Base-by-base conservation (phyloP, 768 basidiomycete genomes). In the Tubosaeta sp. region DNA sequence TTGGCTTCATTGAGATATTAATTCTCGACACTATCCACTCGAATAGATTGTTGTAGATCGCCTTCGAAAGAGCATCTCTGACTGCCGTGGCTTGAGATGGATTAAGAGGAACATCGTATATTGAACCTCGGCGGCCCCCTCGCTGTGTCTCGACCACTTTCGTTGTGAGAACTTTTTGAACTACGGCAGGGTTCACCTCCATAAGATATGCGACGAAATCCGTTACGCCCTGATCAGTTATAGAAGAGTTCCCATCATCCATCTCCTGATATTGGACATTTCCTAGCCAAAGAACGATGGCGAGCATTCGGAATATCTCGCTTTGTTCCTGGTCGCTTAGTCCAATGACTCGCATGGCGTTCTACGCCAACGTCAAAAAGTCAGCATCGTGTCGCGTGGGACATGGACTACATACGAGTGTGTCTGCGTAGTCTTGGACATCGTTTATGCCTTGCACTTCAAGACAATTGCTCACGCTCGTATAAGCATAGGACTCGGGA, bases 11-110 rank as follows among this genome's bases (percentile, higher is more conserved):
- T 6, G 95, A 97, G 16, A 91, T 74, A 65, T 99, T 99, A 65
- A 99, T 81, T 53, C 92, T 83, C 14, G 90, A 89, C 38, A 99
- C 96, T 60, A 99, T 98, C 96, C 96, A 99, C 65, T 99, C 95
- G 66, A 99, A 98, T 4, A 97, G 73, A 68, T 98, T 97, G 73
- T 94, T 97, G 71, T 99, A 99, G 57, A 99, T 85, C 14, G 94
- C 95, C 68, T 98, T 95, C 4, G 95, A 76, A 34, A 99, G 74
- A 1, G 96, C 96, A 70, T 98, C 92, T 51, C 94, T 74, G 19
- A 91, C 94, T 1, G 94, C 81, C 1, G 72, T 72, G 3, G 96
- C 96, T 67, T 99, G 96, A 6, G 94, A 78, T 10, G 90, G 88
- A 63, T 98, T 99, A 29, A 92, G 70, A 12, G 94, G 96, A 1